These are phyloP conservation scores for Luzula sylvatica DNA, from an alignment of 176 grass and related monocot genomes.

Conservation along the genomic window DNA sequence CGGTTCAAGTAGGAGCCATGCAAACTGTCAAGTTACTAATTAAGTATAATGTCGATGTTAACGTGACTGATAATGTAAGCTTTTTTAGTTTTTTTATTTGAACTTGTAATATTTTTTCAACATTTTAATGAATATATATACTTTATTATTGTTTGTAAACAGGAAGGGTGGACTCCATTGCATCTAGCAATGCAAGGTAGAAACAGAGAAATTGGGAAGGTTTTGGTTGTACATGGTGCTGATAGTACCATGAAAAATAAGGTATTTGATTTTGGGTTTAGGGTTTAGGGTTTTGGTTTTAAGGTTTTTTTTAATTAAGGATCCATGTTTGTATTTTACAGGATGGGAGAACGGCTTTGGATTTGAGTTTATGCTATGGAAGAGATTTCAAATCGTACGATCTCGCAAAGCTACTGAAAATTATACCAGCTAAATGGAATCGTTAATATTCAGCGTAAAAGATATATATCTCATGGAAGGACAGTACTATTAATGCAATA, in stretches of 20 bases:
- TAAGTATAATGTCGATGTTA: slow-evolving; percentile 81
- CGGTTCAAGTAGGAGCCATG: slow-evolving; percentile 77
- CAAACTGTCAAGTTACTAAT: slow-evolving; percentile 85
- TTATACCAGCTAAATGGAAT: slow-evolving; percentile 59
- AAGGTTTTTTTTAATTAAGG: neutral
- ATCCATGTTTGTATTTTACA: slow-evolving; percentile 20
- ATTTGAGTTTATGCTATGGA: slow-evolving; percentile 86
- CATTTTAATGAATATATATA: slow-evolving; percentile 1
- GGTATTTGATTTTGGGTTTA: slow-evolving; percentile 25
- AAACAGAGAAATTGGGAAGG: slow-evolving; percentile 66
- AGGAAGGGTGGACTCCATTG: slow-evolving; percentile 87
- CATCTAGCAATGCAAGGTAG: slow-evolving; percentile 87
- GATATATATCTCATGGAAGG: neutral
- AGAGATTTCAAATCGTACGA: slow-evolving; percentile 97
- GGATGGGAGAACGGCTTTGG: slow-evolving; percentile 79
- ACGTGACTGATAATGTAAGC: slow-evolving; percentile 70
- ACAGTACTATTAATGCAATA: too few species aligned
- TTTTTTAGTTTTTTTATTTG: neutral
- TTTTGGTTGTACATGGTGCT: slow-evolving; percentile 75
- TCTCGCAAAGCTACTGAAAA: slow-evolving; percentile 76
- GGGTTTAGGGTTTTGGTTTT: slow-evolving; percentile 1
- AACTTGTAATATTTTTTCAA: neutral
- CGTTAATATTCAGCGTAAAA: slow-evolving; percentile 15
- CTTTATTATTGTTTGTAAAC: slow-evolving; percentile 3
- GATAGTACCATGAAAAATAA: slow-evolving; percentile 81